Percentiles rank a stretch among this genome's conserved stretches.
Evolutionary conservation across 257 asterid genomes (phyloP).

Genomic region (Voacanga thouarsii): DNA sequence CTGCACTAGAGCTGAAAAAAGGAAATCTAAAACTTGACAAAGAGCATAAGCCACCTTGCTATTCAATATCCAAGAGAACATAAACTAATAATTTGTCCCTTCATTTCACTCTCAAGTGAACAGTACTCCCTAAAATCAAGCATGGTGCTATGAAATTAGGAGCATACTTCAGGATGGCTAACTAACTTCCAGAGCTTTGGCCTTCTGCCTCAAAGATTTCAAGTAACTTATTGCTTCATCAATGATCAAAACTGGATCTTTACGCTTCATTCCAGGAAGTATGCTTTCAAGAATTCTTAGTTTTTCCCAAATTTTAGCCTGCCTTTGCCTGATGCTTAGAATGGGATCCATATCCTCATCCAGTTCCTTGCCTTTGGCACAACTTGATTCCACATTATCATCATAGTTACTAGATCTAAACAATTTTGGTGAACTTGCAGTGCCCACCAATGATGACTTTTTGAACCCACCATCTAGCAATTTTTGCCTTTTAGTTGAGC

Average conservation of each 20-base stretch:
- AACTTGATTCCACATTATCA: conserved; percentile 40
- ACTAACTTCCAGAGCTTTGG: conserved; percentile 38
- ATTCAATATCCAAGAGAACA: conserved; percentile 26
- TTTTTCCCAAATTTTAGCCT: conserved; percentile 42
- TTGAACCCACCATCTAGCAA: conserved; percentile 61
- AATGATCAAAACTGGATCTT: conserved; percentile 58
- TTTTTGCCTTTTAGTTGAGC: conserved; percentile 56
- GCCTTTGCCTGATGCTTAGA: conserved; percentile 27
- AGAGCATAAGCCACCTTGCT: conserved; percentile 22
- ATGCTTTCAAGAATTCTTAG: conserved; percentile 49
- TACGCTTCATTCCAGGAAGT: conserved; percentile 47
- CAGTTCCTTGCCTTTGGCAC: conserved; percentile 21
- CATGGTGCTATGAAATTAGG: conserved; percentile 10
- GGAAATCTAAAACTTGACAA: conserved; percentile 21
- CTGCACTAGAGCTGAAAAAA: conserved; percentile 33
- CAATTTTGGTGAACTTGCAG: conserved; percentile 22
- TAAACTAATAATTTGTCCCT: neutral
- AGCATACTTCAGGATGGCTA: conserved; percentile 15
- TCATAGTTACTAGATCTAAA: conserved; percentile 21
- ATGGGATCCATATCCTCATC: conserved; percentile 21
- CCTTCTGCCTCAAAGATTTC: conserved; percentile 56
- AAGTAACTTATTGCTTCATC: conserved; percentile 66
- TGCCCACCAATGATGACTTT: conserved; percentile 41
- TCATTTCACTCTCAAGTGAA: conserved; percentile 5
- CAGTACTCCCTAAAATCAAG: neutral